Evolutionary conservation across 2,329 filamentous ascomycete species (phyloP).

Genomic region (Calonectria pseudoturangicola): DNA sequence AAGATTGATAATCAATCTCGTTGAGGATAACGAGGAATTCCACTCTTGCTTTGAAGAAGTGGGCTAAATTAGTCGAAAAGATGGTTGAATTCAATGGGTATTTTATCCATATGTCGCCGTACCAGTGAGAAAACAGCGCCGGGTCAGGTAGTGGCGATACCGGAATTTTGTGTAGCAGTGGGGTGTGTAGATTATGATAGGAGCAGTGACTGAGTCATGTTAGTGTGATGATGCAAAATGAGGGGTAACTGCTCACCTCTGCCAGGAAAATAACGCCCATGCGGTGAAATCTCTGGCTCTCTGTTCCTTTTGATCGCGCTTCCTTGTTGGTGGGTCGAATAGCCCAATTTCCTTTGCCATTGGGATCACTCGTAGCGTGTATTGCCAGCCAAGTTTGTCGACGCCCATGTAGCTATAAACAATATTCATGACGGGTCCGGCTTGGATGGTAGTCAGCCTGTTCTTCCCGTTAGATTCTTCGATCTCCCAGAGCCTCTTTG

Average conservation of each 20-base stretch:
- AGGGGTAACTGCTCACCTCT: background rate
- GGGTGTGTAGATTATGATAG: background rate
- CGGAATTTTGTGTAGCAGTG: background rate
- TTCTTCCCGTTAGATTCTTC: background rate
- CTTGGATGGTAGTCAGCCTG: background rate
- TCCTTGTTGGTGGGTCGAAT: background rate
- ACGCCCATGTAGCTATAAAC: background rate
- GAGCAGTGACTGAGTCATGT: background rate
- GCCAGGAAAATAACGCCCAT: conserved; percentile 10
- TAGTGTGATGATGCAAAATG: background rate
- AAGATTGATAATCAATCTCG: background rate
- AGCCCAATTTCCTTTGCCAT: background rate
- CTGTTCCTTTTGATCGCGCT: background rate
- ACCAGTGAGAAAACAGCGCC: conserved; percentile 3
- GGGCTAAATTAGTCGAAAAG: background rate
- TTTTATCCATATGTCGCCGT: background rate
- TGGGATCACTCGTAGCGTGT: background rate
- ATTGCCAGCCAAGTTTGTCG: conserved; percentile 8
- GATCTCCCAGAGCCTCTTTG: conserved; percentile 16
- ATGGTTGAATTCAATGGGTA: background rate
- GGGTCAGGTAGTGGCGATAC: conserved; percentile 1
- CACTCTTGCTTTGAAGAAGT: background rate
- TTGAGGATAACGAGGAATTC: background rate
- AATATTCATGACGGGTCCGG: background rate
- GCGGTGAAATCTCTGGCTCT: conserved; percentile 8